phyloP scores from a whole-genome alignment of 2,329 filamentous ascomycete species.

The Trichoderma sp. region DNA sequence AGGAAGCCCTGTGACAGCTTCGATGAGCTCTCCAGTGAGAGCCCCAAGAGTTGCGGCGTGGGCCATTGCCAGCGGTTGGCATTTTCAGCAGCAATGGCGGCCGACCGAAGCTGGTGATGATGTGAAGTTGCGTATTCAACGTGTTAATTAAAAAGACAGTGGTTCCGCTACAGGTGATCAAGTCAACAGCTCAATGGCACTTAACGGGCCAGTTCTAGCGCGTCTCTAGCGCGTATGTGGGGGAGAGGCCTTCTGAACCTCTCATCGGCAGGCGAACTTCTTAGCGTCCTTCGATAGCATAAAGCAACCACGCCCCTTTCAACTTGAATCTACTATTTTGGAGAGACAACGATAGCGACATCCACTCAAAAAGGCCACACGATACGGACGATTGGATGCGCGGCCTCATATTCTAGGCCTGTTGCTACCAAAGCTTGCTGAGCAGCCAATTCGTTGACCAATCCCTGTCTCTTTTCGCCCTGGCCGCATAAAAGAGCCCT shows the following conservation, averaged over 20 bases:
- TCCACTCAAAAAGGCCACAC: background rate
- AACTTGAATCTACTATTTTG: background rate
- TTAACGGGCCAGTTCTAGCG: slow-evolving; percentile 12
- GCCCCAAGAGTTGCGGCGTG: slow-evolving; percentile 65
- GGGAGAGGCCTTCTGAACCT: slow-evolving; percentile 3
- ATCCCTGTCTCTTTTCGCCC: background rate
- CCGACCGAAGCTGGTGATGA: background rate
- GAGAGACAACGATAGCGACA: background rate
- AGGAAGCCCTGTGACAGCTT: slow-evolving; percentile 59
- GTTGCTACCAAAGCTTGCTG: background rate
- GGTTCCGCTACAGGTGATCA: background rate
- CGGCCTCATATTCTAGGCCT: background rate
- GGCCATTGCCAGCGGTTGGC: slow-evolving; percentile 58
- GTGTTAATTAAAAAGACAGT: background rate
- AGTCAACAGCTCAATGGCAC: slow-evolving; percentile 3
- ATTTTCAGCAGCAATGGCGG: slow-evolving; percentile 19
- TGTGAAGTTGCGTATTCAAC: background rate
- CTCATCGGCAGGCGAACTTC: slow-evolving; percentile 7
- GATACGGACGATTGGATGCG: slow-evolving; percentile 12
- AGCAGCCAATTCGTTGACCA: background rate
- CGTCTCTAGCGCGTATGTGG: slow-evolving; percentile 19
- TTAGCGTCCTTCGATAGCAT: slow-evolving; percentile 1
- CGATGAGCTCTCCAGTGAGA: slow-evolving; percentile 71
- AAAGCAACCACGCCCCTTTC: slow-evolving; percentile 14
- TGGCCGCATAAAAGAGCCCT: background rate